These are phyloP conservation scores for Melastoma candidum DNA, from an alignment of 441 rosid genomes.

Conservation along the genomic window DNA sequence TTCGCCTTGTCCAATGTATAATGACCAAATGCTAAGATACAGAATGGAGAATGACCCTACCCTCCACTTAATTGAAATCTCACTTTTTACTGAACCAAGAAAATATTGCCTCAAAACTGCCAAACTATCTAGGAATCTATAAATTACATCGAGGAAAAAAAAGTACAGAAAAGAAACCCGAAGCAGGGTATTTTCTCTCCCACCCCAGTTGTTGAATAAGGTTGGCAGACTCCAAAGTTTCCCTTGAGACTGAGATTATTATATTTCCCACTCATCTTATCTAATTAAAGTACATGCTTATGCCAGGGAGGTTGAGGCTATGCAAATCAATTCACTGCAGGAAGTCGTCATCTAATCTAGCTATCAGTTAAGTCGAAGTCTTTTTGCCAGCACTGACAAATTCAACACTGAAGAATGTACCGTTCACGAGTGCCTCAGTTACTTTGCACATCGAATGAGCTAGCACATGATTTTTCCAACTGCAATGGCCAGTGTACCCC, in stretches of 20 bases:
- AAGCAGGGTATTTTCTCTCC: not conserved
- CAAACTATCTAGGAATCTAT: not conserved
- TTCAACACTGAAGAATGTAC: not conserved
- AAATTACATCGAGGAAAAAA: not conserved
- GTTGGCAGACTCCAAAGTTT: not conserved
- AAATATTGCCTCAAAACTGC: not conserved
- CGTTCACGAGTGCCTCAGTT: not conserved
- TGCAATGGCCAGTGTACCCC: constrained; percentile 12
- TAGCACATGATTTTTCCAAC: constrained; percentile 11
- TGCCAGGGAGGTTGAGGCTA: constrained; percentile 1
- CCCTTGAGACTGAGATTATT: not conserved
- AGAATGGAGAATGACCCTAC: no score
- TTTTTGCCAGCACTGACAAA: constrained; percentile 3
- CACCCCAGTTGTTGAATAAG: not conserved
- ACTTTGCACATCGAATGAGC: not conserved
- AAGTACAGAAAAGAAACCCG: not conserved
- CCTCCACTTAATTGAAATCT: no score
- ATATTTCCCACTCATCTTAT: not conserved
- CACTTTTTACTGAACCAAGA: not conserved
- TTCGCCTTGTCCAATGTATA: no score
- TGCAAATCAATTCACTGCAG: not conserved
- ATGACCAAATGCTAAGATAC: no score
- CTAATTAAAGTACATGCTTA: constrained; percentile 1
- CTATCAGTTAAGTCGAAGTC: constrained; percentile 1
- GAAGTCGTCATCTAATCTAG: not conserved